Conservation (phyloP, 371 early-diverging fungal genomes). For the Rhizopus stolonifer region DNA sequence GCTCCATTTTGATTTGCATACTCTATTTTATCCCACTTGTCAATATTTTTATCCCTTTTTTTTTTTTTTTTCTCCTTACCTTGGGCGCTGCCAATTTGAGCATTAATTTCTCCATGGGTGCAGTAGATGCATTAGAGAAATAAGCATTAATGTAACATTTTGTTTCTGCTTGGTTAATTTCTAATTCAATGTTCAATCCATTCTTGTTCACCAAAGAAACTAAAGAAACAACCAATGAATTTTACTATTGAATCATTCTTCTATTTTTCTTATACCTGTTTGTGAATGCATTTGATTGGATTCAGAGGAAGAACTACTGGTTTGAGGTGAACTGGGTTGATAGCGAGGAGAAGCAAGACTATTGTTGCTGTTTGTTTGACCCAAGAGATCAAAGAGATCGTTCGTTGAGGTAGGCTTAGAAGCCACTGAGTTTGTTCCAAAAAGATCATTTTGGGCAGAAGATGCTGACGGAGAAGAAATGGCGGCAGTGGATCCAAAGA, state of each 20-base stretch:
- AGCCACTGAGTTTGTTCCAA: not conserved
- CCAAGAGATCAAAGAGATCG: slow-evolving; percentile 27
- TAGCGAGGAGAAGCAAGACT: slow-evolving; percentile 11
- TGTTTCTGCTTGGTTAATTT: slow-evolving; percentile 19
- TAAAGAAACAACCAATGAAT: too few species aligned
- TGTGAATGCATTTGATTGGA: too few species aligned
- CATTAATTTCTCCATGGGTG: slow-evolving; percentile 53
- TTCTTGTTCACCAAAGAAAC: slow-evolving; percentile 43
- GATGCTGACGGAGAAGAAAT: slow-evolving; percentile 21
- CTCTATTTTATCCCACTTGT: slow-evolving; percentile 31
- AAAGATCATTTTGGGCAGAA: slow-evolving; percentile 6
- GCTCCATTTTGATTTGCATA: slow-evolving; percentile 69
- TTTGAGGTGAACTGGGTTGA: not conserved
- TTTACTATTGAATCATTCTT: too few species aligned
- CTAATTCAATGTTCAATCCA: slow-evolving; percentile 34
- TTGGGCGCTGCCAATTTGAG: slow-evolving; percentile 59
- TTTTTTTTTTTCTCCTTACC: too few species aligned
- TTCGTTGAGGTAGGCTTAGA: slow-evolving; percentile 13
- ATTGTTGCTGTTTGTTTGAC: slow-evolving; percentile 4
- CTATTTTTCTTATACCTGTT: too few species aligned
- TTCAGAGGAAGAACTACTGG: slow-evolving; percentile 14
- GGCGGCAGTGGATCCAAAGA: slow-evolving; percentile 36
- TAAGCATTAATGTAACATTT: slow-evolving; percentile 32
- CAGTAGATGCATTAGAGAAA: slow-evolving; percentile 53
- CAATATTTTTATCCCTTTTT: not conserved